Evolutionary conservation across 2,329 filamentous ascomycete genomes (phyloP), one percentile per base, ranked within the genome.

Genomic region (Neoarthrinium moseri): DNA sequence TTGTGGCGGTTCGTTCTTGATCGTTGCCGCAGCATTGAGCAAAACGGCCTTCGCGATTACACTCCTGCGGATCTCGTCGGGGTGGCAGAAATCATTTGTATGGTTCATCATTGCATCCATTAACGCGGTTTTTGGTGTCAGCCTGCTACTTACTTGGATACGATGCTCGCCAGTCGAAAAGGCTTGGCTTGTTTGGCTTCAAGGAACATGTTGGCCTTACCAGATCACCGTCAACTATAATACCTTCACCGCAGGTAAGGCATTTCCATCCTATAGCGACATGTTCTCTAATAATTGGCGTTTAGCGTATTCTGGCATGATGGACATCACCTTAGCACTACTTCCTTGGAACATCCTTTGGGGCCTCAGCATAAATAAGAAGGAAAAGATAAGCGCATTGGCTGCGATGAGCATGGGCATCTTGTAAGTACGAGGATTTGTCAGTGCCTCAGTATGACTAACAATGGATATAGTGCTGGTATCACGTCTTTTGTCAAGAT

Each of bases 391-490:
- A 12, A 68, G 70, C 4, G 67, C 69, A 1, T 52, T 64, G 8
- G 50, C 68, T 1, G 69, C 70, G 7, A 72, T 73, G 70, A 69
- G 66, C 50, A 65, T 72, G 56, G 70, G 70, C 1, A 46, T 72
- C 2, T 67, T 72, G 67, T 69, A 54, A 53, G 63, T 52, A 39
- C 4, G 13, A 18, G 15, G 13, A 18, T 4, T 26, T 5, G 13
- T 30, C 15, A 26, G 8, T 11, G 34, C n/a, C 29, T 13, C 13
- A 4, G 1, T 23, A 5, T 4, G 13, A 44, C 36, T 49, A 8
- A 46, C 18, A 15, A 43, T 36, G 4, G 17, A 12, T 30, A 7
- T 40, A 68, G 65, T 22, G 64, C 62, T 10, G 64, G 61, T 1
- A 53, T 54, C 3, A 59, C 63, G 1, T 61, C 64, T 4, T 54